Percentiles rank a stretch among this genome's conserved stretches.
Evolutionary conservation across 225 moss, liverwort and hornwort genomes (phyloP).

Genomic region (Physcomitrellopsis africana): DNA sequence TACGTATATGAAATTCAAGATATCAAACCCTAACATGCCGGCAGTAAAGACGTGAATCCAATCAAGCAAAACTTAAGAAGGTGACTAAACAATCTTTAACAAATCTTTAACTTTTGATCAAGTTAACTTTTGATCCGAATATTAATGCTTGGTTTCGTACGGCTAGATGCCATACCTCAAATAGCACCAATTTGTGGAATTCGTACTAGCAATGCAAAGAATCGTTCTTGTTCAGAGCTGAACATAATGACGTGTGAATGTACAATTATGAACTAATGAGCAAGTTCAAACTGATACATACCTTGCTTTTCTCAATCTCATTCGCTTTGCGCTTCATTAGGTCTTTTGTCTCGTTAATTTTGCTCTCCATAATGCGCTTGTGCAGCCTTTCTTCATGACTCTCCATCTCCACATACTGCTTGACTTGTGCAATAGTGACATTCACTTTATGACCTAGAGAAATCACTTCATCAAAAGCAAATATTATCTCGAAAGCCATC

Average conservation of each 20-base stretch:
- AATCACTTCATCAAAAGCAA: slow-evolving; percentile 94
- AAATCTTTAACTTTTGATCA: too few species aligned
- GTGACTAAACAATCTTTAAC: too few species aligned
- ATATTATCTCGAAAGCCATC: slow-evolving; percentile 95
- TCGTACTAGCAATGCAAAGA: background rate
- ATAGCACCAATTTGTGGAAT: background rate
- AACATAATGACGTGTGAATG: background rate
- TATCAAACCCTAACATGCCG: background rate
- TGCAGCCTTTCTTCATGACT: slow-evolving; percentile 98
- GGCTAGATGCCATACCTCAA: background rate
- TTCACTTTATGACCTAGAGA: slow-evolving; percentile 97
- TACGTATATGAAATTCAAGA: background rate
- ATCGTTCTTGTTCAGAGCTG: background rate
- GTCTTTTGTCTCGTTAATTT: slow-evolving; percentile 93
- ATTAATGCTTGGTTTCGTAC: too few species aligned
- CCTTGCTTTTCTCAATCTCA: slow-evolving; percentile 97
- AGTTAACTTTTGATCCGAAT: too few species aligned
- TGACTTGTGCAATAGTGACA: slow-evolving; percentile 90
- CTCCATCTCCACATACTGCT: slow-evolving; percentile 98
- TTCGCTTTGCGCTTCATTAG: slow-evolving; percentile 96
- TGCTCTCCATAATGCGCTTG: slow-evolving; percentile 94
- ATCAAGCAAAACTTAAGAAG: background rate
- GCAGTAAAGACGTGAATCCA: background rate
- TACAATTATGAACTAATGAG: background rate
- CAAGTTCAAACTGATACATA: slow-evolving; percentile 29